Evolutionary conservation across 306 rosid species (phyloP).

Genomic region (Inga oerstediana): DNA sequence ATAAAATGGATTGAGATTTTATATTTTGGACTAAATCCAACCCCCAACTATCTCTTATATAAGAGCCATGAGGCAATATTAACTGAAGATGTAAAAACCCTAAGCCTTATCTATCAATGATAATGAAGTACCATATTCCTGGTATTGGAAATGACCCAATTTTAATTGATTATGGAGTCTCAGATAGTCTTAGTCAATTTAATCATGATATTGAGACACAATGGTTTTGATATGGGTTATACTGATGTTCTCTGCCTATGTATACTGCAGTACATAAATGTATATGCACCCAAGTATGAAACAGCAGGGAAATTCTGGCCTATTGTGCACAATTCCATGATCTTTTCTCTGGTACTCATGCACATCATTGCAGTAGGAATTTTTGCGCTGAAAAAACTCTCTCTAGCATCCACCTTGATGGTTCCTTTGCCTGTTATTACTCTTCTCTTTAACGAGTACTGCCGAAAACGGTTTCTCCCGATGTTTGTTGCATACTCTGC

Average conservation of each 20-base stretch:
- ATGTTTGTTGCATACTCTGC: conserved; percentile 72
- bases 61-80: neutral
- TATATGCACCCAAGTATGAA: conserved; percentile 75
- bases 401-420: conserved; percentile 49
- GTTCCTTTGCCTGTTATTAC: conserved; percentile 86
- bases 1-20: too few species aligned
- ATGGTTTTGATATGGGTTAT: conserved; percentile 3
- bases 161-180: neutral
- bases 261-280: conserved; percentile 74
- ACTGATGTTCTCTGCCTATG: conserved; percentile 34
- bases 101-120: neutral
- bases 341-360: conserved; percentile 91
- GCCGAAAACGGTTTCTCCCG: conserved; percentile 94
- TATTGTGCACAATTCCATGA: conserved; percentile 71
- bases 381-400: conserved; percentile 70
- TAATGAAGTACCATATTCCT: neutral
- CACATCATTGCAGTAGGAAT: conserved; percentile 92
- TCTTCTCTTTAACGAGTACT: conserved; percentile 88
- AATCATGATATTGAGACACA: neutral
- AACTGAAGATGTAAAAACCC: neutral
- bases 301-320: conserved; percentile 98
- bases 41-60: too few species aligned
- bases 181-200: conserved; percentile 18
- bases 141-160: neutral
- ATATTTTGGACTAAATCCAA: too few species aligned